Evolutionary conservation across 805 yeast genomes (phyloP), one percentile per base, ranked within the genome.

Genomic region (Candida easanensis): DNA sequence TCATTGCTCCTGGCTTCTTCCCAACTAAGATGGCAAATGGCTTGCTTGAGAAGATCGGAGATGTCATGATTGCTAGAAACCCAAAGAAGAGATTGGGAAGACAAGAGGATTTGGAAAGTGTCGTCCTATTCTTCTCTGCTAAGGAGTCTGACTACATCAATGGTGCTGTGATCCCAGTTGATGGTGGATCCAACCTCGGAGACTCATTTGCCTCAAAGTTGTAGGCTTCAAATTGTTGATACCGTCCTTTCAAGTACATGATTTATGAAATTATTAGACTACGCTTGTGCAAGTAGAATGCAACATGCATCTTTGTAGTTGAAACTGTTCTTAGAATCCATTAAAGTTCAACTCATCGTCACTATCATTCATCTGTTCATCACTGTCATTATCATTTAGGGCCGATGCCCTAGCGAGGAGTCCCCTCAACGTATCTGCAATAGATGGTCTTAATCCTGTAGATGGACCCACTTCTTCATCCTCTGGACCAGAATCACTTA

Each of bases 1-100:
- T 79, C 11, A 61, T 84, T 49, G 88, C 88, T 6, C 90, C 90
- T 0, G 91, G 91, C 0, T 84, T 82, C 60, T 80, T 84, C 73
- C 86, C 86, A 17, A 73, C 84, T 16, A 84, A 80, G 62, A 83
- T 84, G 89, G 73, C 88, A 32, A 71, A 77, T 46, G 90, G 88
- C 0, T 51, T 84, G 36, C 65, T 84, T 36, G 74, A 68, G 30
- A 66, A 62, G 40, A 38, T 55, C 45, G 80, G 79, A 19, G 79
- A 74, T 13, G 23, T 57, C 1, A 66, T 81, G 70, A 52, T 50
- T 13, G 69, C 64, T 23, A 46, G 58, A 22, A 84, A 82, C 63
- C 90, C 90, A 14, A 69, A 80, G 53, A 66, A 70, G 41, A 71
- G 91, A 57, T 67, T 83, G 37, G 91, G 91, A 4, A 68, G 49